phyloP scores from a whole-genome alignment of 2,329 filamentous ascomycete species.

The Dothidotthia symphoricarpi region DNA sequence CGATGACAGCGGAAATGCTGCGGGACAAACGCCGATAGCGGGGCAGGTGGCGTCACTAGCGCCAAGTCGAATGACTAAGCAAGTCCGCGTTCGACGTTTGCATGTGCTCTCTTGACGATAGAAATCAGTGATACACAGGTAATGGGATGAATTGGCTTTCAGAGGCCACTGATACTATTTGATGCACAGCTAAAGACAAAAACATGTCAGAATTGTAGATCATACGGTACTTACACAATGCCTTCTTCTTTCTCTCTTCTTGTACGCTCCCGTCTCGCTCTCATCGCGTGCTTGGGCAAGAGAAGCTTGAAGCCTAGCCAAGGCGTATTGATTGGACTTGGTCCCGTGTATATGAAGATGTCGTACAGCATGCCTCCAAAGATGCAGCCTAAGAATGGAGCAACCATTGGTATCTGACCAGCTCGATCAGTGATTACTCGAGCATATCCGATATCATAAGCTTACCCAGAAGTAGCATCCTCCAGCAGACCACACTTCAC shows the following conservation, averaged over 20 bases:
- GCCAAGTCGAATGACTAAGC: no score
- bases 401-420: constrained; percentile 66
- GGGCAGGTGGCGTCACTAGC: no score
- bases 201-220: no score
- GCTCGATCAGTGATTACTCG: not conserved
- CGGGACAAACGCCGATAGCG: no score
- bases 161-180: no score
- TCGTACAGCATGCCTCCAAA: constrained; percentile 36
- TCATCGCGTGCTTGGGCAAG: constrained; percentile 20
- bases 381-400: constrained; percentile 60
- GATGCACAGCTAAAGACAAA: no score
- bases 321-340: constrained; percentile 68
- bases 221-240: no score
- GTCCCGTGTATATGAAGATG: constrained; percentile 60
- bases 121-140: no score
- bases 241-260: constrained; percentile 31
- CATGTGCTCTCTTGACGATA: no score
- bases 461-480: constrained; percentile 71
- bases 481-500: constrained; percentile 65
- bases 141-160: no score
- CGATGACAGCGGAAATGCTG: no score
- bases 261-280: constrained; percentile 19
- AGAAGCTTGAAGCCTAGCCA: constrained; percentile 62
- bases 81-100: no score
- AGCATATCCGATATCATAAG: not conserved